phyloP scores from a whole-genome alignment of 768 basidiomycete genomes.

The Xanthoconium purpureum region DNA sequence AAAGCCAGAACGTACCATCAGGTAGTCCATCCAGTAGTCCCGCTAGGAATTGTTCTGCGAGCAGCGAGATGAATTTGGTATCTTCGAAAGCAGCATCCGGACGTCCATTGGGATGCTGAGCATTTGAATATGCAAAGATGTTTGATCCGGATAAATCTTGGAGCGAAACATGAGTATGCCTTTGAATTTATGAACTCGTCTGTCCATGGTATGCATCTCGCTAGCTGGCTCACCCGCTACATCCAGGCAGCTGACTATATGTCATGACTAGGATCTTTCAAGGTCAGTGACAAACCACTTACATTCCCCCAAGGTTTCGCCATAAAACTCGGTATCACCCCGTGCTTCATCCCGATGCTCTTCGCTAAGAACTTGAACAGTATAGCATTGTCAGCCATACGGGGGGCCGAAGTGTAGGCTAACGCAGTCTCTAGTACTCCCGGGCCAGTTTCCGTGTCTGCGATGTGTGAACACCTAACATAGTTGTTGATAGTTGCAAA shows the following conservation, averaged over 20 bases:
- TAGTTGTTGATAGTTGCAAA: neutral
- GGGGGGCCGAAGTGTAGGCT: conserved; percentile 71
- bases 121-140: conserved; percentile 69
- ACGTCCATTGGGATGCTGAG: conserved; percentile 62
- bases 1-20: conserved; percentile 56
- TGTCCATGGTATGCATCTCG: conserved; percentile 10
- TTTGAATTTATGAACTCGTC: conserved; percentile 25
- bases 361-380: conserved; percentile 93
- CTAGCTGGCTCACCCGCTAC: conserved; percentile 67
- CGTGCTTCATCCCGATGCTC: conserved; percentile 85
- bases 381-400: conserved; percentile 89
- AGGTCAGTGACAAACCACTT: conserved; percentile 27
- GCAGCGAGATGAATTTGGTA: conserved; percentile 77
- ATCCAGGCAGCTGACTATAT: conserved; percentile 75
- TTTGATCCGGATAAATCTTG: conserved; percentile 67
- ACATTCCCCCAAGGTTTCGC: conserved; percentile 95
- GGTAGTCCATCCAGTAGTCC: conserved; percentile 87
- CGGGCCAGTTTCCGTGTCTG: conserved; percentile 92
- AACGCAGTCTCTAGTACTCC: conserved; percentile 87
- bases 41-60: conserved; percentile 91
- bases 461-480: conserved; percentile 1
- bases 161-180: conserved; percentile 91
- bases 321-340: conserved; percentile 95
- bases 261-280: conserved; percentile 4
- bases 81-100: conserved; percentile 73